Evolutionary conservation across 1,284 basidiomycete species (phyloP).

Genomic region (Agaricales sp.): DNA sequence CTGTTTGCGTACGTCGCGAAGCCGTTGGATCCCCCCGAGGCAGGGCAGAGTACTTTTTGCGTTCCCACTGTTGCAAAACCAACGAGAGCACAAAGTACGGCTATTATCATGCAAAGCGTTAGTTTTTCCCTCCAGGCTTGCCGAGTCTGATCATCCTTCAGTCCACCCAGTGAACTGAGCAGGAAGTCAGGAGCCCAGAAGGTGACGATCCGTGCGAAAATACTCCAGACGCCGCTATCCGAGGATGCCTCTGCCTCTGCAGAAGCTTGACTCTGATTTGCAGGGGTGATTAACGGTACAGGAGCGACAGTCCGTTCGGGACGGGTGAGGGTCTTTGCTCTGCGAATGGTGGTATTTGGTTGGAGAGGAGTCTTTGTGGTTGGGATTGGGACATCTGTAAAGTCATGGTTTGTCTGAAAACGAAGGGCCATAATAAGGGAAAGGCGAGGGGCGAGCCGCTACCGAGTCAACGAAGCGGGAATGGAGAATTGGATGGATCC

Average conservation of each 20-base stretch:
- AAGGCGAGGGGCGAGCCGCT: constrained; percentile 22
- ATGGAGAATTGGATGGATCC: constrained; percentile 8
- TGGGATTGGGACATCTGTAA: constrained; percentile 58
- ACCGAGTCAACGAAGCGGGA: constrained; percentile 12
- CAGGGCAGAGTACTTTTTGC: constrained; percentile 86
- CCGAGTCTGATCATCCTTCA: constrained; percentile 67
- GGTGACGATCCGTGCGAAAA: constrained; percentile 74
- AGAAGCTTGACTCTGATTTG: constrained; percentile 23
- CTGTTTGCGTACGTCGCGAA: constrained; percentile 53
- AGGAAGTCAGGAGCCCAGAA: constrained; percentile 87
- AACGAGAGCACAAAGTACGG: constrained; percentile 68
- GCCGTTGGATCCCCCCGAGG: constrained; percentile 31
- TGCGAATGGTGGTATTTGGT: constrained; percentile 50
- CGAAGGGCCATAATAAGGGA: constrained; percentile 41
- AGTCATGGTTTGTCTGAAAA: constrained; percentile 44
- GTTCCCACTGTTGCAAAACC: constrained; percentile 95
- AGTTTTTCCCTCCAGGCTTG: constrained; percentile 99
- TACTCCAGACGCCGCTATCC: constrained; percentile 69
- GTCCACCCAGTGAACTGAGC: constrained; percentile 66
- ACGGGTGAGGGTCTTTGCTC: constrained; percentile 91
- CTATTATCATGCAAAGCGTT: constrained; percentile 81
- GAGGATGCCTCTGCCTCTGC: constrained; percentile 20
- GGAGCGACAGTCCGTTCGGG: constrained; percentile 93
- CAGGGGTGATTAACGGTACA: constrained; percentile 85
- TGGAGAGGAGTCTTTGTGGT: constrained; percentile 41